A percentile compares a stretch with the other conserved stretches of the same genome.
Conservation (phyloP, 2,329 filamentous ascomycete genomes). For the Sclerotinia subarctica region DNA sequence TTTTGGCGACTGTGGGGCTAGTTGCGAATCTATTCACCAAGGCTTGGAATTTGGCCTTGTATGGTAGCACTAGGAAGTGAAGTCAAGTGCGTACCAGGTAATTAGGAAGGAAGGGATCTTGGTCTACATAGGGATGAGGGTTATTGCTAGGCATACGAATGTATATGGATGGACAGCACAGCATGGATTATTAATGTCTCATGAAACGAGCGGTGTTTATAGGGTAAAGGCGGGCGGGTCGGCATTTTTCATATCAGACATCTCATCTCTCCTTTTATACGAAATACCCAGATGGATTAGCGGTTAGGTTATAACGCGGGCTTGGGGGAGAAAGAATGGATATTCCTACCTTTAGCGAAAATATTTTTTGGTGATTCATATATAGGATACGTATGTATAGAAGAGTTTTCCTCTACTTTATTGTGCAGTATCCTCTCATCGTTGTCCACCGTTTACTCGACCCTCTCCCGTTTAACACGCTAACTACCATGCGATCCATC, state of each 20-base stretch:
- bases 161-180: conserved; percentile 11
- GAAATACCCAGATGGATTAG: conserved; percentile 13
- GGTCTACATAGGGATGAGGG: neutral
- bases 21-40: conserved; percentile 32
- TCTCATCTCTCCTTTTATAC: conserved; percentile 15
- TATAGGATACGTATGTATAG: neutral
- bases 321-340: neutral
- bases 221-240: neutral
- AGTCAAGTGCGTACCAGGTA: neutral
- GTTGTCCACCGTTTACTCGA: neutral
- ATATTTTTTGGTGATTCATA: neutral
- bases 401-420: neutral
- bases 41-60: conserved; percentile 26
- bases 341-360: neutral
- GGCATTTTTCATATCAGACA: conserved; percentile 13
- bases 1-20: conserved; percentile 34
- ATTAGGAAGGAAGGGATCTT: neutral
- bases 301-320: neutral
- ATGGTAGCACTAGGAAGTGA: conserved; percentile 4
- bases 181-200: conserved; percentile 14
- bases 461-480: neutral
- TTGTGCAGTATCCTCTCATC: too few species aligned
- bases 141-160: neutral
- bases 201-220: neutral
- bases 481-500: neutral